These are phyloP conservation scores for Metarhizium rileyi DNA, from an alignment of 2,329 filamentous ascomycete genomes.

Conservation along the genomic window DNA sequence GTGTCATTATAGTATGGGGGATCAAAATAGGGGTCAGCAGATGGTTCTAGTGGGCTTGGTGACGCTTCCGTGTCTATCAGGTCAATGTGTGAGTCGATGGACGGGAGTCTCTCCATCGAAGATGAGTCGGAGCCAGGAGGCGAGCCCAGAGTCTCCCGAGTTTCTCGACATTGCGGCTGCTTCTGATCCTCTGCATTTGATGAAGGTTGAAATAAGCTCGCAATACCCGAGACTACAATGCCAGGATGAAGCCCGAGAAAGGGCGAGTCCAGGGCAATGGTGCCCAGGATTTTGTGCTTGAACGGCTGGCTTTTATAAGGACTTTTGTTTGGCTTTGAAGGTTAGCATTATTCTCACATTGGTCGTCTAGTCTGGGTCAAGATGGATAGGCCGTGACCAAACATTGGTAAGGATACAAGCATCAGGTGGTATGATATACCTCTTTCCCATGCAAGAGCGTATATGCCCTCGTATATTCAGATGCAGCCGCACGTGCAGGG, in stretches of 20 bases:
- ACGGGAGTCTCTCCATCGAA: slow-evolving; percentile 9
- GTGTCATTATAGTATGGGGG: slow-evolving; percentile 68
- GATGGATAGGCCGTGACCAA: too few relatives aligned
- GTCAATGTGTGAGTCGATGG: slow-evolving; percentile 7
- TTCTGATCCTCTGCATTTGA: slow-evolving; percentile 14
- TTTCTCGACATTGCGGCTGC: neutral
- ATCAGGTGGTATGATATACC: neutral
- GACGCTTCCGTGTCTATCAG: neutral
- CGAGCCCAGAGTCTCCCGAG: neutral
- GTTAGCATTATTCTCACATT: neutral
- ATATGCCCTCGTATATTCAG: too few relatives aligned
- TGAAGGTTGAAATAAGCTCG: slow-evolving; percentile 58
- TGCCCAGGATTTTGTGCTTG: slow-evolving; percentile 69
- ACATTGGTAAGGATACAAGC: neutral
- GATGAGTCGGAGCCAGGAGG: slow-evolving; percentile 6
- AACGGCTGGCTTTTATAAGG: slow-evolving; percentile 33
- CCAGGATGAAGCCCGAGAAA: slow-evolving; percentile 85
- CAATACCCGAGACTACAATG: slow-evolving; percentile 71
- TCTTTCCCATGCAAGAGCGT: neutral
- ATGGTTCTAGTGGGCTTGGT: slow-evolving; percentile 6
- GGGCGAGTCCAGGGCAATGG: slow-evolving; percentile 75
- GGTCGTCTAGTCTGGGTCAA: neutral
- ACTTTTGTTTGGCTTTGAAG: slow-evolving; percentile 22
- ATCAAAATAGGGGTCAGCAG: slow-evolving; percentile 59
- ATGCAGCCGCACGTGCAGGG: too few relatives aligned